Evolutionary conservation across 768 basidiomycete genomes (phyloP).

Genomic region (Coprinopsis strossmayeri): DNA sequence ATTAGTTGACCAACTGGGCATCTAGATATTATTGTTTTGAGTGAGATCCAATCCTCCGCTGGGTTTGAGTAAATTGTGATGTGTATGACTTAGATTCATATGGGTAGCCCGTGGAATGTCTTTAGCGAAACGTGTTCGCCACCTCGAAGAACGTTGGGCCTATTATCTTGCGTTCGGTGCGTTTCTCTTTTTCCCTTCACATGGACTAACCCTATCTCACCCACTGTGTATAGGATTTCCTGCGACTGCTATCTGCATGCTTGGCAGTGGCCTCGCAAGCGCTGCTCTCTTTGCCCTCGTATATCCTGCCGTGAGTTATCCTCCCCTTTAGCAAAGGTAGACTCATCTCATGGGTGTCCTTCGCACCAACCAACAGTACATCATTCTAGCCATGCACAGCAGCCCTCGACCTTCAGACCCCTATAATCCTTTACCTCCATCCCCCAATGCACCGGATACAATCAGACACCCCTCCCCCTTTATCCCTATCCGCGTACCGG

Average conservation of each 20-base stretch:
- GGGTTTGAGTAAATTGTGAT: not conserved
- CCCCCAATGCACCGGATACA: conserved; percentile 23
- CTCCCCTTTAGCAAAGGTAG: too few relatives aligned
- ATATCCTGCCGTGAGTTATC: conserved; percentile 61
- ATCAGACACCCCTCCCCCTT: conserved; percentile 69
- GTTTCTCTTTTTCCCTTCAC: conserved; percentile 12
- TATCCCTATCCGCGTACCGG: conserved; percentile 72
- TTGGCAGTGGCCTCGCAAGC: conserved; percentile 70
- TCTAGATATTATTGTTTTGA: conserved; percentile 94
- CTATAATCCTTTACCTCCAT: conserved; percentile 46
- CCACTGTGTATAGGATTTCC: conserved; percentile 48
- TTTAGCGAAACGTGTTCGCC: conserved; percentile 58
- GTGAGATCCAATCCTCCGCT: conserved; percentile 33
- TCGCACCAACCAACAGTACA: too few relatives aligned
- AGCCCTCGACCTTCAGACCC: conserved; percentile 71
- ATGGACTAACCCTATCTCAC: not conserved
- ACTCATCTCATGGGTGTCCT: too few relatives aligned
- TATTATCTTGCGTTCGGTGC: conserved; percentile 82
- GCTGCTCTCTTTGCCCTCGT: conserved; percentile 79
- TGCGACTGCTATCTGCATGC: conserved; percentile 63
- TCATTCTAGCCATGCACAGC: conserved; percentile 80
- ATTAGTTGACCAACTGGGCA: too few relatives aligned
- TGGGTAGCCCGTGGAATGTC: conserved; percentile 74
- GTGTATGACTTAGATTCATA: conserved; percentile 46
- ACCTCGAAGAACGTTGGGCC: conserved; percentile 85